These are phyloP conservation scores for Plectosphaerella plurivora DNA, from an alignment of 2,329 filamentous ascomycete species.

Conservation along the genomic window DNA sequence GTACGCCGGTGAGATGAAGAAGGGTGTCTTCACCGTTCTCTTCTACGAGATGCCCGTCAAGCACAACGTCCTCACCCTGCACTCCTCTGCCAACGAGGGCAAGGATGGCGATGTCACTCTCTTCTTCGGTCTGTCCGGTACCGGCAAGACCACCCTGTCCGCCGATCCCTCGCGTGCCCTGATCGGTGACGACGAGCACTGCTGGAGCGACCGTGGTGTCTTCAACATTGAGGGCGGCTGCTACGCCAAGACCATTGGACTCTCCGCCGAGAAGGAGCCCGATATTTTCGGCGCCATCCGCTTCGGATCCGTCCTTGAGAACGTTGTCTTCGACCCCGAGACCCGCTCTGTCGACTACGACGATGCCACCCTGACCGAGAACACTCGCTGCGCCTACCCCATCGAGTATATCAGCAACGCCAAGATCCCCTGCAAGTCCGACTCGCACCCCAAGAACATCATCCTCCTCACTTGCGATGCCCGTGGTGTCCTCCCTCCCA, in stretches of 20 bases:
- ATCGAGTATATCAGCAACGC: constrained; percentile 99
- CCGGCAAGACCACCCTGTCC: constrained; percentile 97
- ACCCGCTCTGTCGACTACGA: constrained; percentile 94
- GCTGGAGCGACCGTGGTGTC: constrained; percentile 93
- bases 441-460: constrained; percentile 91
- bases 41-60: constrained; percentile 99
- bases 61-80: constrained; percentile 97
- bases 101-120: constrained; percentile 92
- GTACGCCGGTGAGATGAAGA: constrained; percentile 97
- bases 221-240: constrained; percentile 99
- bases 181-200: constrained; percentile 99
- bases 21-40: constrained; percentile 96
- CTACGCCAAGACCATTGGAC: constrained; percentile 98
- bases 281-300: constrained; percentile 96
- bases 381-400: constrained; percentile 96
- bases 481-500: constrained; percentile 92
- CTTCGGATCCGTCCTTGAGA: constrained; percentile 96
- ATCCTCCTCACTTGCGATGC: constrained; percentile 96
- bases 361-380: constrained; percentile 90
- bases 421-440: constrained; percentile 92
- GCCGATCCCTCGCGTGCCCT: constrained; percentile 93
- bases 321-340: constrained; percentile 92
- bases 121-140: constrained; percentile 98
- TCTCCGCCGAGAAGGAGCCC: constrained; percentile 97
- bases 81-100: constrained; percentile 98